Percentiles rank a stretch among this genome's conserved stretches.
phyloP scores from a whole-genome alignment of 2,329 filamentous ascomycete genomes.

The Phoma sp. region DNA sequence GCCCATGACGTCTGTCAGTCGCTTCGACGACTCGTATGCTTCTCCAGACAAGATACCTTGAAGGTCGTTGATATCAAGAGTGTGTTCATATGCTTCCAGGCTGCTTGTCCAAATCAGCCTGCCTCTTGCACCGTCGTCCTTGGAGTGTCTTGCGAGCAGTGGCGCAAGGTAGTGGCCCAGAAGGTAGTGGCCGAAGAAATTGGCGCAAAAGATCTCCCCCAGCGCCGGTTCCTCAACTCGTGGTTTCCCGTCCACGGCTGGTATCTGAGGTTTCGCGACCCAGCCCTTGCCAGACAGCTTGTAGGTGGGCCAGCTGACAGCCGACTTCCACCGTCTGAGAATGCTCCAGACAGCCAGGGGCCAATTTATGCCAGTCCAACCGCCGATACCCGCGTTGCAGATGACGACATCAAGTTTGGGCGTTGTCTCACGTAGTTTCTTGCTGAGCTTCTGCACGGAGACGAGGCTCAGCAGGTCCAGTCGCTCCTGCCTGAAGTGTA shows the following conservation, averaged over 20 bases:
- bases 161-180: constrained; percentile 81
- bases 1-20: constrained; percentile 82
- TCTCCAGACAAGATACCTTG: constrained; percentile 69
- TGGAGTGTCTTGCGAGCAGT: constrained; percentile 64
- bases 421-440: constrained; percentile 61
- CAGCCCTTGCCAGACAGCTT: constrained; percentile 69
- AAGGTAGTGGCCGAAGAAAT: constrained; percentile 94
- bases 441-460: constrained; percentile 61
- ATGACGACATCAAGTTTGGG: constrained; percentile 80
- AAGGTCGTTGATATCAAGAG: constrained; percentile 72
- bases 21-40: constrained; percentile 87
- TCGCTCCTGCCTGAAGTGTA: constrained; percentile 62
- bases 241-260: constrained; percentile 23
- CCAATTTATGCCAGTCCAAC: constrained; percentile 83
- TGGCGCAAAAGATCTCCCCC: constrained; percentile 86
- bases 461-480: constrained; percentile 64
- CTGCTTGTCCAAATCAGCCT: constrained; percentile 89
- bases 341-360: constrained; percentile 61
- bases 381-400: constrained; percentile 87
- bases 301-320: constrained; percentile 78
- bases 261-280: constrained; percentile 61
- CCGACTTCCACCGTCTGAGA: constrained; percentile 68
- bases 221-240: constrained; percentile 63
- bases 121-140: constrained; percentile 53
- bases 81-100: constrained; percentile 69